A percentile compares a stretch with the other conserved stretches of the same genome.
Evolutionary conservation across 75 land plant genomes (phyloP).

Genomic region (Ceratopteris richardii): DNA sequence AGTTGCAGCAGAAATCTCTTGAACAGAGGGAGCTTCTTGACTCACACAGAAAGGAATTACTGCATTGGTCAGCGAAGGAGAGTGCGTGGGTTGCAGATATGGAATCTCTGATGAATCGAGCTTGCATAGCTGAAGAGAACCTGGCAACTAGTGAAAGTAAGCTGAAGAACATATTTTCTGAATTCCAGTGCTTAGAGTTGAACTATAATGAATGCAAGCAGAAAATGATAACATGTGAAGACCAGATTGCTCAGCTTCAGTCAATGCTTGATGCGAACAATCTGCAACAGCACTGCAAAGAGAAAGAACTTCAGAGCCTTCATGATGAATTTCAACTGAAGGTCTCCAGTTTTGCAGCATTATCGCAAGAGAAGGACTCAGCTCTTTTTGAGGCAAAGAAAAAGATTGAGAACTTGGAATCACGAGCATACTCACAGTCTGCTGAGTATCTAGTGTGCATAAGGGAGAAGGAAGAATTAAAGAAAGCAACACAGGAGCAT

Average conservation of each 20-base stretch:
- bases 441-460: not conserved
- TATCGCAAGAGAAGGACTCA: not conserved
- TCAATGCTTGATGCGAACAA: not conserved
- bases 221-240: not conserved
- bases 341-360: not conserved
- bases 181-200: slow-evolving; percentile 11
- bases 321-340: not conserved
- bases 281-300: not conserved
- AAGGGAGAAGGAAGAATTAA: not conserved
- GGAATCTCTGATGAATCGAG: slow-evolving; percentile 1
- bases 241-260: not conserved
- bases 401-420: slow-evolving; percentile 6
- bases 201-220: slow-evolving; percentile 10
- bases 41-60: not conserved
- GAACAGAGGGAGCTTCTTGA: not conserved
- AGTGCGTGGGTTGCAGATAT: slow-evolving; percentile 10
- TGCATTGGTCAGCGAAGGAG: slow-evolving; percentile 5
- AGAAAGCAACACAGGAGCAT: slow-evolving; percentile 10
- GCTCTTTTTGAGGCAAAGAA: not conserved
- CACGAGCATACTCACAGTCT: not conserved
- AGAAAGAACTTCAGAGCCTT: not conserved
- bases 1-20: not conserved
- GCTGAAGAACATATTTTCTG: slow-evolving; percentile 4
- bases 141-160: not conserved
- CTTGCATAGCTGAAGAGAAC: slow-evolving; percentile 6